Conservation (phyloP, 768 basidiomycete genomes). For the Mycena vitilis region DNA sequence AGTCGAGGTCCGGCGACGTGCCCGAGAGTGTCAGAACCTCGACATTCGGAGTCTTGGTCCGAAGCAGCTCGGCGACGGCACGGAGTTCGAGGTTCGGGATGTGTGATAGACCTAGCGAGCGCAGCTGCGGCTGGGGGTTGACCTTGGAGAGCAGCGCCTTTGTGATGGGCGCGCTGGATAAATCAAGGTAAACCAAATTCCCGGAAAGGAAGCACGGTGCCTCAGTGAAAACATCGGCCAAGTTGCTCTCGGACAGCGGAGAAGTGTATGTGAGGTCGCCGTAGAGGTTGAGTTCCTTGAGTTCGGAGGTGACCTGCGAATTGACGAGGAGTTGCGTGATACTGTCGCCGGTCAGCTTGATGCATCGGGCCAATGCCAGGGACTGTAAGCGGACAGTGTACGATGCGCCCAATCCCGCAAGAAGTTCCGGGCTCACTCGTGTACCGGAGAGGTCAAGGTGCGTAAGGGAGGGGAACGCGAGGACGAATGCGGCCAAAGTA, state of each 20-base stretch:
- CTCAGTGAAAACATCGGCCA: conserved; percentile 70
- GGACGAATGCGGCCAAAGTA: conserved; percentile 77
- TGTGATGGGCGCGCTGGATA: conserved; percentile 86
- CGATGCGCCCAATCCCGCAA: conserved; percentile 73
- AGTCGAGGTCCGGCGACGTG: conserved; percentile 81
- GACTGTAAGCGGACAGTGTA: conserved; percentile 76
- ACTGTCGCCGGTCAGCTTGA: conserved; percentile 82
- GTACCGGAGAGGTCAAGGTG: conserved; percentile 94
- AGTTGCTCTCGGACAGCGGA: conserved; percentile 73
- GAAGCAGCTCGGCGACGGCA: conserved; percentile 76
- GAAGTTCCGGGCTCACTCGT: conserved; percentile 80
- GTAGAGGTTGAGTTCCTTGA: conserved; percentile 88
- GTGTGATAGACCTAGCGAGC: conserved; percentile 91
- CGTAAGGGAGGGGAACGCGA: conserved; percentile 87
- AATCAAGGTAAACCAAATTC: conserved; percentile 85
- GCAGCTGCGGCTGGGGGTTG: conserved; percentile 75
- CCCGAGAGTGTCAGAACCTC: conserved; percentile 88
- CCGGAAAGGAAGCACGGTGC: conserved; percentile 87
- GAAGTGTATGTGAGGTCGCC: conserved; percentile 88
- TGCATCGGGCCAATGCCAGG: conserved; percentile 88
- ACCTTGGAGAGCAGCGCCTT: conserved; percentile 60
- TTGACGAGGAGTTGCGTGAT: conserved; percentile 79
- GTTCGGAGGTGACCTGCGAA: conserved; percentile 68
- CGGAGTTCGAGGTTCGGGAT: conserved; percentile 78
- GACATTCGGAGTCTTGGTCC: conserved; percentile 74